Percentiles rank a stretch among this genome's conserved stretches.
Conservation (phyloP, 1,284 basidiomycete species). For the Xerocomus amazonicus region DNA sequence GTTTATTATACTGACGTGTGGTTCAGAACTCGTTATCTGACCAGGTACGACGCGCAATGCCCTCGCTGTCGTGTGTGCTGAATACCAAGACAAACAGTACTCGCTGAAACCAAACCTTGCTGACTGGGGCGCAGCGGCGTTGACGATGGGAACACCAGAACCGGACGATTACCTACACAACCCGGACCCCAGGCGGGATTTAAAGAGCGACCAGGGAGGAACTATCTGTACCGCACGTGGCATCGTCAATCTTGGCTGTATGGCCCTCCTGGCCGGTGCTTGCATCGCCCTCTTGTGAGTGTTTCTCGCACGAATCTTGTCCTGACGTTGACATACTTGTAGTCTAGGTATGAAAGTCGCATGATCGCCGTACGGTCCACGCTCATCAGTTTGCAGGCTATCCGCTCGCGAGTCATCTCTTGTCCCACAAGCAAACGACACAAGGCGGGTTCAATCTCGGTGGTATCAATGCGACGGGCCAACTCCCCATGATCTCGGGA, state of each 20-base stretch:
- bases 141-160: slow-evolving; percentile 26
- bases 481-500: slow-evolving; percentile 63
- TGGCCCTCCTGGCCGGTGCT: slow-evolving; percentile 36
- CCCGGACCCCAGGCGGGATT: slow-evolving; percentile 33
- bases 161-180: slow-evolving; percentile 33
- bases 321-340: not conserved
- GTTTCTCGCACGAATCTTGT: not conserved
- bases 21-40: slow-evolving; percentile 29
- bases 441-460: slow-evolving; percentile 50
- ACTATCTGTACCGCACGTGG: slow-evolving; percentile 41
- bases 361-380: not conserved
- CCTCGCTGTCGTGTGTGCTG: not conserved
- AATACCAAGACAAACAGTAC: slow-evolving; percentile 19
- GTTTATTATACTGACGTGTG: slow-evolving; percentile 1
- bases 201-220: slow-evolving; percentile 38
- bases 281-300: slow-evolving; percentile 37
- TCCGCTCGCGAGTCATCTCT: slow-evolving; percentile 37
- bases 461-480: slow-evolving; percentile 48
- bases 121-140: slow-evolving; percentile 29
- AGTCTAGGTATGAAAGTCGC: slow-evolving; percentile 21
- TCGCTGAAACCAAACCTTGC: slow-evolving; percentile 31
- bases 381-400: slow-evolving; percentile 19
- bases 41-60: slow-evolving; percentile 13
- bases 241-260: slow-evolving; percentile 44
- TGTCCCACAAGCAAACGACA: slow-evolving; percentile 36